These are phyloP conservation scores for Podaxis sp. DNA, from an alignment of 768 basidiomycete species.

Conservation along the genomic window DNA sequence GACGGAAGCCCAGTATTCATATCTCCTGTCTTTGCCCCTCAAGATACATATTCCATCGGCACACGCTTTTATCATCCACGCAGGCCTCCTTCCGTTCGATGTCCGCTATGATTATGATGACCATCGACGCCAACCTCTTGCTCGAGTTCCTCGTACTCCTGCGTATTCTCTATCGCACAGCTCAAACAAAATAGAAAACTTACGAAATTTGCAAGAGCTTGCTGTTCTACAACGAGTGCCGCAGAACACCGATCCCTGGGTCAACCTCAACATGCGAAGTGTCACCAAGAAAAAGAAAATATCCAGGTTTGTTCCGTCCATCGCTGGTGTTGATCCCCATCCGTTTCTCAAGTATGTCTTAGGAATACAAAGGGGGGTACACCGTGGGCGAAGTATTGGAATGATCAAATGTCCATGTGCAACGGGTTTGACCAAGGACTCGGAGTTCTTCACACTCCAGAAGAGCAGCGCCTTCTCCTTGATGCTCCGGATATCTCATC, in stretches of 20 bases:
- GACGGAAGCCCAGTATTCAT: constrained; percentile 61
- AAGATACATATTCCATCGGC: constrained; percentile 71
- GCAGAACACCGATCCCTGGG: constrained; percentile 80
- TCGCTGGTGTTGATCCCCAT: constrained; percentile 13
- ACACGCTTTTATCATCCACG: constrained; percentile 80
- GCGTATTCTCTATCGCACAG: background rate
- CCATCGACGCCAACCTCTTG: constrained; percentile 66
- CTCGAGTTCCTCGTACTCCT: constrained; percentile 48
- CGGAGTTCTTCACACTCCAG: constrained; percentile 5
- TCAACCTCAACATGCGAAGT: constrained; percentile 69
- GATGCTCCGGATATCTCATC: background rate
- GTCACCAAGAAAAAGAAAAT: constrained; percentile 40
- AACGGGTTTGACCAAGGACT: constrained; percentile 38
- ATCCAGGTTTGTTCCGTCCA: constrained; percentile 34
- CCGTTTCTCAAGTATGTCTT: background rate
- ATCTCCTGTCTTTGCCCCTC: constrained; percentile 73
- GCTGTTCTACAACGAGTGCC: constrained; percentile 65
- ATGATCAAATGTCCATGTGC: constrained; percentile 58
- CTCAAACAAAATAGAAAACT: constrained; percentile 17
- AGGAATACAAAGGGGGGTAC: constrained; percentile 42
- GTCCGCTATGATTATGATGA: constrained; percentile 48
- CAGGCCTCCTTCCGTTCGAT: constrained; percentile 75
- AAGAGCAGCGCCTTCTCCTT: background rate
- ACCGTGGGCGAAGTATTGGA: constrained; percentile 81
- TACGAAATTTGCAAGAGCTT: constrained; percentile 64